Evolutionary conservation across 2,329 filamentous ascomycete genomes (phyloP).

Genomic region (Pochonia chlamydosporia): DNA sequence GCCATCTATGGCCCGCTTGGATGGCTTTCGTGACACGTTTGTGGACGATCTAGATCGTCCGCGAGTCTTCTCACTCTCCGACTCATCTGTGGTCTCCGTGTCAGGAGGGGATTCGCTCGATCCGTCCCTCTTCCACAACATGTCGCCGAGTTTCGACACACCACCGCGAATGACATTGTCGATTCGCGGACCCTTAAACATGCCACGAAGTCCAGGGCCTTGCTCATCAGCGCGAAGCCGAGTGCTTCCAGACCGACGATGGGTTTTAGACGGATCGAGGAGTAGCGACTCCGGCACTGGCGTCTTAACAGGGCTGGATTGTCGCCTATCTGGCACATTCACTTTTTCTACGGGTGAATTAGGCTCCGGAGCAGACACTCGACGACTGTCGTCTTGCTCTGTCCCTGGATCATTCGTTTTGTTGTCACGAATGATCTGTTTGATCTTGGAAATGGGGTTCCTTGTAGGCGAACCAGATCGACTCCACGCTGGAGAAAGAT

Average conservation of each 20-base stretch:
- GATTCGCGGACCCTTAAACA: conserved; percentile 68
- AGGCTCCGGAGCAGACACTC: conserved; percentile 21
- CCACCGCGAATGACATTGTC: conserved; percentile 62
- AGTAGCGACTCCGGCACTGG: conserved; percentile 22
- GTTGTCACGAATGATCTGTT: conserved; percentile 49
- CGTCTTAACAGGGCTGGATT: conserved; percentile 22
- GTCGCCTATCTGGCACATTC: conserved; percentile 9
- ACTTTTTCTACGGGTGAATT: conserved; percentile 17
- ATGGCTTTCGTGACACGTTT: conserved; percentile 28
- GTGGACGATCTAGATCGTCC: conserved; percentile 32
- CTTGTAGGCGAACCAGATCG: conserved; percentile 58
- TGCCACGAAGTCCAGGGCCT: conserved; percentile 43
- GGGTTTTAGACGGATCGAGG: conserved; percentile 22
- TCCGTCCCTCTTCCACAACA: conserved; percentile 50
- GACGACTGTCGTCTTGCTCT: conserved; percentile 26
- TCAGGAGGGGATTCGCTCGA: conserved; percentile 28
- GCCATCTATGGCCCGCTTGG: conserved; percentile 23
- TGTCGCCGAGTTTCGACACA: conserved; percentile 50
- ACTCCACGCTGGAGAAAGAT: conserved; percentile 58
- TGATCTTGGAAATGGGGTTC: conserved; percentile 52
- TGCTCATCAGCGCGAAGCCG: conserved; percentile 31
- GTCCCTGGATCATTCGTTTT: conserved; percentile 39
- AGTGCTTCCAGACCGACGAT: conserved; percentile 44
- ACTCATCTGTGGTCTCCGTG: conserved; percentile 40
- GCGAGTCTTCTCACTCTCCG: conserved; percentile 37